Percentiles rank a stretch among this genome's conserved stretches.
These are phyloP conservation scores for Gastroboletus turbinatus DNA, from an alignment of 1,284 basidiomycete genomes.

Conservation along the genomic window DNA sequence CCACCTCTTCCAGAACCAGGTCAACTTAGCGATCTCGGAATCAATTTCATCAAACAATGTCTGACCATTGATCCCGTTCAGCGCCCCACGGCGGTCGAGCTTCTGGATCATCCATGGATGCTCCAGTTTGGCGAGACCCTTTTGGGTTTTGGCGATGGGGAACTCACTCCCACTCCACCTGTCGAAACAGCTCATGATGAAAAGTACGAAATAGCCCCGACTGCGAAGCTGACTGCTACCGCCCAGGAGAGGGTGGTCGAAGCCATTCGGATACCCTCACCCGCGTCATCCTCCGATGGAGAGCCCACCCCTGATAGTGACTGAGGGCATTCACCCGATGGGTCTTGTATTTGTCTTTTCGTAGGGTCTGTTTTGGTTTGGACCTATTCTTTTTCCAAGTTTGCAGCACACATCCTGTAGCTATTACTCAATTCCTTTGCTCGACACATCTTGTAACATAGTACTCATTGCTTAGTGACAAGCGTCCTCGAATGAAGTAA, in stretches of 20 bases:
- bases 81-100: constrained; percentile 83
- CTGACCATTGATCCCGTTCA: constrained; percentile 85
- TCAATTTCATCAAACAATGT: constrained; percentile 93
- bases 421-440: constrained; percentile 7
- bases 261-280: constrained; percentile 45
- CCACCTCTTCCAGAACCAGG: constrained; percentile 91
- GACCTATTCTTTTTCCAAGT: no score
- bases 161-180: constrained; percentile 52
- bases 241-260: constrained; percentile 62
- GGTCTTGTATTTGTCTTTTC: neutral
- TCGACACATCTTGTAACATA: constrained; percentile 19
- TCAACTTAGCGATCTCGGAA: constrained; percentile 88
- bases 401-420: constrained; percentile 18
- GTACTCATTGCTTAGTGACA: constrained; percentile 1
- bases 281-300: constrained; percentile 36
- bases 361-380: no score
- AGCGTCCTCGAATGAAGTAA: neutral
- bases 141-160: constrained; percentile 63
- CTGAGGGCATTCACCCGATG: constrained; percentile 10
- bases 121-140: constrained; percentile 72
- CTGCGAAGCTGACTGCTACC: constrained; percentile 55
- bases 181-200: constrained; percentile 47
- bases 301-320: constrained; percentile 32
- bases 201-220: constrained; percentile 49
- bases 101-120: constrained; percentile 93